phyloP scores from a whole-genome alignment of 2,329 filamentous ascomycete genomes.

The Fusarium sp. region DNA sequence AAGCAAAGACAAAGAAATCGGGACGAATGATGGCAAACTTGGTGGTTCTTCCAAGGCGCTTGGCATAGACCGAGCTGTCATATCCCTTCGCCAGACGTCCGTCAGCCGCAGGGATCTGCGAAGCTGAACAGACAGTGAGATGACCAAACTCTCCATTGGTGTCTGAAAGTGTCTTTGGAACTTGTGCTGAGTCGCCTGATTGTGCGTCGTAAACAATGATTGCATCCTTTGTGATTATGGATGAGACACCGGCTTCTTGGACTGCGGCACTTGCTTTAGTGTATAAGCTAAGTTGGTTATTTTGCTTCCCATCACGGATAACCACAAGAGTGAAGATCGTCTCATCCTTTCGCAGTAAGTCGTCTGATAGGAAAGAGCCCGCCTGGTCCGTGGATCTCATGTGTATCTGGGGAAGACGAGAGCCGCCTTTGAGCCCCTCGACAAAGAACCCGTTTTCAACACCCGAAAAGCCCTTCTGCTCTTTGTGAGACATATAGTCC shows the following conservation, averaged over 20 bases:
- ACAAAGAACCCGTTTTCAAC: background rate
- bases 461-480: background rate
- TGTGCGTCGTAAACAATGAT: background rate
- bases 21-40: background rate
- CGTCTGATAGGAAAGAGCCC: background rate
- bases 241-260: background rate
- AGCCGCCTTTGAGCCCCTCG: background rate
- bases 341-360: fast-evolving
- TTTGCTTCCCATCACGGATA: fast-evolving
- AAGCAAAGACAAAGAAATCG: background rate
- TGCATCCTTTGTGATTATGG: fast-evolving
- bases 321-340: background rate
- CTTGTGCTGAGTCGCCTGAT: fast-evolving
- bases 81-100: background rate
- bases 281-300: fast-evolving
- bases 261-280: background rate
- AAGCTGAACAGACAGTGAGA: background rate
- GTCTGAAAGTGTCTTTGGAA: fast-evolving
- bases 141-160: background rate
- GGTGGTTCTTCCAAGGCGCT: background rate
- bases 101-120: fast-evolving
- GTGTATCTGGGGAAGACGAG: background rate
- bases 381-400: background rate
- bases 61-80: background rate
- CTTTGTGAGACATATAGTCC: background rate